Percentiles rank a stretch among this genome's conserved stretches.
Conservation (phyloP, 2,329 filamentous ascomycete genomes). For the Neonectria hederae region DNA sequence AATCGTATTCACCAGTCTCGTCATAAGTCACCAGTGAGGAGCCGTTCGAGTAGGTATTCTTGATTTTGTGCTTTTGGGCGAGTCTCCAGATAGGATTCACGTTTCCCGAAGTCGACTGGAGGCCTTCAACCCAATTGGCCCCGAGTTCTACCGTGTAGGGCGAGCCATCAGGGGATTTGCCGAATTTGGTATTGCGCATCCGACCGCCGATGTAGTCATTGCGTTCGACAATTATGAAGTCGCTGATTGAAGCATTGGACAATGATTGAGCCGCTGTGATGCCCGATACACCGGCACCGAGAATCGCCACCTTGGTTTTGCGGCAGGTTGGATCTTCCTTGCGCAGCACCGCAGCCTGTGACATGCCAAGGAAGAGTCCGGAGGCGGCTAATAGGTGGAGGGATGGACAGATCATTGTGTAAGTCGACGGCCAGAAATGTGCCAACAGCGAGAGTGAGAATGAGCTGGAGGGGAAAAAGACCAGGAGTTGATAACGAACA, state of each 20-base stretch:
- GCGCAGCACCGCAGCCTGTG: conserved; percentile 25
- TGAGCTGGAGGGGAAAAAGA: neutral
- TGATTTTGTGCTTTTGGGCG: conserved; percentile 66
- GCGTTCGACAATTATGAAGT: conserved; percentile 73
- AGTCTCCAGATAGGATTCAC: conserved; percentile 72
- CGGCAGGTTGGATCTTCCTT: conserved; percentile 33
- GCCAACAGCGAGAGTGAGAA: neutral
- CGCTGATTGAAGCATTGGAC: conserved; percentile 66
- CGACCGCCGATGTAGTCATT: conserved; percentile 71
- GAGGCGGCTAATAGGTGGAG: conserved; percentile 15
- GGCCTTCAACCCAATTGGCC: conserved; percentile 67
- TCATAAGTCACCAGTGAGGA: conserved; percentile 68
- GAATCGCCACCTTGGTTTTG: conserved; percentile 46
- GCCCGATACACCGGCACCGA: conserved; percentile 69
- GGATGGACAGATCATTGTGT: conserved; percentile 12
- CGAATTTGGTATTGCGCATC: conserved; percentile 66
- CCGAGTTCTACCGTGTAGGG: conserved; percentile 70
- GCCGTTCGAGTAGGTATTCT: conserved; percentile 67
- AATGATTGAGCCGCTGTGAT: conserved; percentile 72
- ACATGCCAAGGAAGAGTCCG: conserved; percentile 12
- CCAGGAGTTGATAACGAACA: no score
- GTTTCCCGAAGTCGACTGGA: conserved; percentile 33
- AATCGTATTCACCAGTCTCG: conserved; percentile 64
- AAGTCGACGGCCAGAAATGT: neutral
- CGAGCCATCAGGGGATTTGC: conserved; percentile 57